Conservation (phyloP, 164 flowering plant species). For the Platanus orientalis region DNA sequence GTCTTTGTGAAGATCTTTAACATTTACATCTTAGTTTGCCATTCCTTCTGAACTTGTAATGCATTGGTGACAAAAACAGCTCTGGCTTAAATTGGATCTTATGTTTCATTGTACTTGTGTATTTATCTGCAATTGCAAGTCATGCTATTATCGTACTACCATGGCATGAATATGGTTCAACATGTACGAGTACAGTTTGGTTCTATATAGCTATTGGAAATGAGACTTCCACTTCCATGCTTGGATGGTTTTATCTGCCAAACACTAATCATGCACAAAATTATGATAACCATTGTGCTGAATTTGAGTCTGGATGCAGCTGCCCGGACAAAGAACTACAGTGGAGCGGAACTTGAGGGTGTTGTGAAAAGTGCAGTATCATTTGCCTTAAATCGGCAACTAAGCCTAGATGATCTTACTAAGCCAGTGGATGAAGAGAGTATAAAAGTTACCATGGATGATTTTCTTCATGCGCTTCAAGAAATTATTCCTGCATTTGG, state of each 20-base stretch:
- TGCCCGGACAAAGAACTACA: conserved; percentile 91
- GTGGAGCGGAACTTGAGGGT: conserved; percentile 99
- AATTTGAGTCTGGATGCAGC: conserved; percentile 42
- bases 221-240: neutral
- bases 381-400: conserved; percentile 84
- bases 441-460: conserved; percentile 93
- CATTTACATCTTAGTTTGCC: no score
- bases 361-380: conserved; percentile 99
- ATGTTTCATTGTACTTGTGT: no score
- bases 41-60: no score
- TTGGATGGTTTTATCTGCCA: neutral
- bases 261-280: neutral
- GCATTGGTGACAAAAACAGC: no score
- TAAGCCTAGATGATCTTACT: conserved; percentile 88
- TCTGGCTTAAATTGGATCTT: no score
- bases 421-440: conserved; percentile 92
- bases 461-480: conserved; percentile 72
- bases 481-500: conserved; percentile 97
- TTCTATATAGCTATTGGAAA: no score
- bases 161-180: no score
- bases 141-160: no score
- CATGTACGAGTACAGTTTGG: no score
- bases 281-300: neutral
- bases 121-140: no score
- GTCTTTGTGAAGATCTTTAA: no score